Evolutionary conservation across 306 rosid species (phyloP).

Genomic region (Lathyrus tuberosus): DNA sequence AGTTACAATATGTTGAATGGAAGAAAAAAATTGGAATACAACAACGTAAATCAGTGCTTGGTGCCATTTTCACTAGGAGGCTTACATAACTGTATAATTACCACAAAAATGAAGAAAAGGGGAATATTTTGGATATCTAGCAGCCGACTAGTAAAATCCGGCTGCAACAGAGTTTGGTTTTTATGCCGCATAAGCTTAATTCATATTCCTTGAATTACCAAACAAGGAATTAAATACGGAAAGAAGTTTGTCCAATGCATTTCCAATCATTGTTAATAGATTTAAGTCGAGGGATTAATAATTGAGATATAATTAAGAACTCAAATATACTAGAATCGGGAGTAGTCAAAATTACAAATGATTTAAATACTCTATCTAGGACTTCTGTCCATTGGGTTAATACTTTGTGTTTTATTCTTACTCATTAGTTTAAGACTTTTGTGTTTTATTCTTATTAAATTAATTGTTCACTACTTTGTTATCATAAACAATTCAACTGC

Average conservation of each 20-base stretch:
- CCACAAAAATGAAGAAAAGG: conserved; percentile 23
- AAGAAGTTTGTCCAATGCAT: neutral
- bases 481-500: no score
- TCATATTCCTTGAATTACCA: conserved; percentile 1
- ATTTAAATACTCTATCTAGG: neutral
- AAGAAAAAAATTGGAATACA: neutral
- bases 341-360: neutral
- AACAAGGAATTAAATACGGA: neutral
- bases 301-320: neutral
- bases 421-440: no score
- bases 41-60: neutral
- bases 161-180: conserved; percentile 1
- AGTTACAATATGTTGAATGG: neutral
- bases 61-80: conserved; percentile 14
- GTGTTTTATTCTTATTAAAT: no score
- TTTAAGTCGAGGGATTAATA: neutral
- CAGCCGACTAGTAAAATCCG: neutral
- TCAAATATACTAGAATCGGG: neutral
- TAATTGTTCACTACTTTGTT: no score
- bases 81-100: conserved; percentile 5
- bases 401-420: neutral
- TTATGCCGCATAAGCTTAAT: neutral
- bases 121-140: neutral
- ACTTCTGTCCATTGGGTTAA: conserved; percentile 2
- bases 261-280: neutral